Conservation (phyloP, 108 stramenopile species). For the Stephanodiscus minutulus region DNA sequence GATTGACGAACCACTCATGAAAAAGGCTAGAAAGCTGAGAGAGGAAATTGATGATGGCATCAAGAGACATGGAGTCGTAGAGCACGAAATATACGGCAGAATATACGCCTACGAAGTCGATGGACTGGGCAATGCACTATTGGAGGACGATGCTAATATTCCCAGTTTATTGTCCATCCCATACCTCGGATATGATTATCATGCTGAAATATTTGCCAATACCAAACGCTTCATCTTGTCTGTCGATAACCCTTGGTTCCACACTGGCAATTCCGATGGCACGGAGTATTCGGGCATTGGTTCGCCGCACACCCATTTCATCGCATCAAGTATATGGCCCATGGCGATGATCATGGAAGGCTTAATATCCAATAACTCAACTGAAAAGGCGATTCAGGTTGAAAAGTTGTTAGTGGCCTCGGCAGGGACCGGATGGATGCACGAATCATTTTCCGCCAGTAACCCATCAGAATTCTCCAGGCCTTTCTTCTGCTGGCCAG, state of each 20-base stretch:
- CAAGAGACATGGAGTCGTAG: slow-evolving; percentile 52
- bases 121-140: slow-evolving; percentile 58
- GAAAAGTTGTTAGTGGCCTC: slow-evolving; percentile 37
- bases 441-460: slow-evolving; percentile 56
- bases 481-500: slow-evolving; percentile 75
- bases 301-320: slow-evolving; percentile 44
- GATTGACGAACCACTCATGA: slow-evolving; percentile 31
- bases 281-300: slow-evolving; percentile 50
- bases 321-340: slow-evolving; percentile 61
- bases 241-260: slow-evolving; percentile 46
- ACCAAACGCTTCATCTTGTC: slow-evolving; percentile 58
- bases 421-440: slow-evolving; percentile 54
- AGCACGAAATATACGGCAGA: slow-evolving; percentile 33
- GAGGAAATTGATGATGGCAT: slow-evolving; percentile 64
- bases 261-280: slow-evolving; percentile 40
- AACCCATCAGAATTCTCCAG: slow-evolving; percentile 45
- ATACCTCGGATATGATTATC: slow-evolving; percentile 55
- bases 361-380: slow-evolving; percentile 35
- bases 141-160: slow-evolving; percentile 84
- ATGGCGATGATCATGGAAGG: slow-evolving; percentile 69
- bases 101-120: slow-evolving; percentile 86
- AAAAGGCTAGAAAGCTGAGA: slow-evolving; percentile 40
- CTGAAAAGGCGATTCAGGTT: slow-evolving; percentile 39
- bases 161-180: slow-evolving; percentile 72
- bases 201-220: slow-evolving; percentile 49